Conservation (phyloP, 805 yeast species). For the Wickerhamiella shivajii region DNA sequence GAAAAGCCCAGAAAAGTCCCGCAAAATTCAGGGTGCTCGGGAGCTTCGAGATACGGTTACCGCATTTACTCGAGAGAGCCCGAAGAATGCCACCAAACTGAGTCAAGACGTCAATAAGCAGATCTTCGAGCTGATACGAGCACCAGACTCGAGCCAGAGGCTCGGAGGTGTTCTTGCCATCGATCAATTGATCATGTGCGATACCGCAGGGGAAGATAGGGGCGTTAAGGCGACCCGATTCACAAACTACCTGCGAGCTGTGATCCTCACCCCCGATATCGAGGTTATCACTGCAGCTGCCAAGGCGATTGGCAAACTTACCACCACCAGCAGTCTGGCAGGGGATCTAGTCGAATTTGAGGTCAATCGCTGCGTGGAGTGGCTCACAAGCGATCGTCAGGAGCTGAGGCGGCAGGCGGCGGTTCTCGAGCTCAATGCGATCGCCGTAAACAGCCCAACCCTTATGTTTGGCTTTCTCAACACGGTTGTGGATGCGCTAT, state of each 20-base stretch:
- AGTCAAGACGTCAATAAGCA: constrained; percentile 76
- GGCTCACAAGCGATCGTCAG: constrained; percentile 79
- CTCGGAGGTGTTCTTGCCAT: constrained; percentile 88
- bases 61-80: constrained; percentile 62
- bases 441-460: constrained; percentile 80
- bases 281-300: constrained; percentile 82
- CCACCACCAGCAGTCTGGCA: constrained; percentile 75
- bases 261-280: constrained; percentile 68
- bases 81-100: constrained; percentile 68
- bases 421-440: constrained; percentile 66
- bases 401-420: constrained; percentile 74
- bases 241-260: constrained; percentile 72
- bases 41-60: constrained; percentile 59
- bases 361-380: constrained; percentile 76
- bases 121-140: constrained; percentile 71
- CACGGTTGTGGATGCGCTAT: constrained; percentile 64
- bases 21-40: constrained; percentile 38
- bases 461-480: constrained; percentile 63
- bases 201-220: constrained; percentile 57
- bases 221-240: constrained; percentile 80
- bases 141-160: constrained; percentile 54
- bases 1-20: constrained; percentile 18
- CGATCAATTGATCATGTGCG: constrained; percentile 72
- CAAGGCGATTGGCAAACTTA: constrained; percentile 71
- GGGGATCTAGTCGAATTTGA: constrained; percentile 90